These are phyloP conservation scores for Hymenochaete sp. DNA, from an alignment of 1,284 basidiomycete species.

Conservation along the genomic window DNA sequence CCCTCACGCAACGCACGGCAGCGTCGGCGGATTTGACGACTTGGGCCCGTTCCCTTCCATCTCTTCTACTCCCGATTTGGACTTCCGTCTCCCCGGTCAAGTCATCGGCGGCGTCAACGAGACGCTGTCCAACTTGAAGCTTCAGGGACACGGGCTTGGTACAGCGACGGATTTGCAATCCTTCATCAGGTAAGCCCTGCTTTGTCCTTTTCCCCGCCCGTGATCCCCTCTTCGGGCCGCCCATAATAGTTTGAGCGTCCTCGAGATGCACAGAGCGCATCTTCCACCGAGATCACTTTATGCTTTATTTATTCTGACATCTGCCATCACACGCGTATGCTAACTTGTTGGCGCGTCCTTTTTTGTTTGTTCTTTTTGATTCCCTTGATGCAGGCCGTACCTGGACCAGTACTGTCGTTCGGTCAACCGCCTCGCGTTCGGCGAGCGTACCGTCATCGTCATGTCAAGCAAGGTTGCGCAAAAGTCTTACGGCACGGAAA, in stretches of 20 bases:
- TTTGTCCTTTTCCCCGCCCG: conserved; percentile 11
- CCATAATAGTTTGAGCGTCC: conserved; percentile 3
- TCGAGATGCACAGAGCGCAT: conserved; percentile 14
- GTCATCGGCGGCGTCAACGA: conserved; percentile 39
- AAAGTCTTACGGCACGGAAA: conserved; percentile 95
- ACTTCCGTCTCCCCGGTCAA: conserved; percentile 43
- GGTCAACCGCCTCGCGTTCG: conserved; percentile 80
- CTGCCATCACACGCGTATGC: too few species aligned
- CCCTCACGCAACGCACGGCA: conserved; percentile 55
- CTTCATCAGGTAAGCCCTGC: conserved; percentile 72
- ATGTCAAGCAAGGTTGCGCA: conserved; percentile 96
- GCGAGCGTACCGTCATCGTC: conserved; percentile 89
- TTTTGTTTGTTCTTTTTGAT: conserved; percentile 10
- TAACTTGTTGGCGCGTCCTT: not conserved
- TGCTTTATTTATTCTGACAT: too few species aligned
- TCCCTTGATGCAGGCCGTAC: conserved; percentile 44
- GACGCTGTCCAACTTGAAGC: conserved; percentile 54
- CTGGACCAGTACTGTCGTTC: conserved; percentile 80
- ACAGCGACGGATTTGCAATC: conserved; percentile 64
- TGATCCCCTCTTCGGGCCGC: not conserved
- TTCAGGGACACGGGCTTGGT: conserved; percentile 47
- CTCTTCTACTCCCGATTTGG: conserved; percentile 44
- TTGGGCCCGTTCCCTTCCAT: conserved; percentile 46
- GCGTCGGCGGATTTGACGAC: conserved; percentile 44
- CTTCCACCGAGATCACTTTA: too few species aligned